Conservation (phyloP, 2,329 filamentous ascomycete species). For the Colletotrichum incanum region DNA sequence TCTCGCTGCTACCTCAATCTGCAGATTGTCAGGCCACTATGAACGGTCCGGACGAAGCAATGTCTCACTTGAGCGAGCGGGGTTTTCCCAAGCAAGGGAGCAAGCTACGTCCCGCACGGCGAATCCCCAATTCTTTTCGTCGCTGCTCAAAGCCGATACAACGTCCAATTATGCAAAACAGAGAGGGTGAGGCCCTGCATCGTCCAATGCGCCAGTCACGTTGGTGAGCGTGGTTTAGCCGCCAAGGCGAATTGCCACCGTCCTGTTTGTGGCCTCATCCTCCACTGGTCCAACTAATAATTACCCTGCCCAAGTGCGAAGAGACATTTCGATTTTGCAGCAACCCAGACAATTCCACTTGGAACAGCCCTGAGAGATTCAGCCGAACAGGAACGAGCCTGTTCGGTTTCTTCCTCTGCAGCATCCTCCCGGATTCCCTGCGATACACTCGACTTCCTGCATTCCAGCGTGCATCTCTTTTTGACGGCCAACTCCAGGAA, state of each 20-base stretch:
- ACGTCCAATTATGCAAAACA: not conserved
- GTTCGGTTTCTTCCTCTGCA: not conserved
- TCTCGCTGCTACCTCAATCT: conserved; percentile 33
- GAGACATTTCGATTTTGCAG: not conserved
- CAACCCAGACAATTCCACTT: not conserved
- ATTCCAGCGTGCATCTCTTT: not conserved
- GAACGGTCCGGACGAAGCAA: conserved; percentile 8
- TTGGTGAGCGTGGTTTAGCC: not conserved
- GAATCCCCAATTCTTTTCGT: conserved; percentile 6
- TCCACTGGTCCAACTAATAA: not conserved
- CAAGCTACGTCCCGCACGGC: conserved; percentile 3
- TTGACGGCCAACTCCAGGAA: not conserved
- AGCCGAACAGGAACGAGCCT: not conserved
- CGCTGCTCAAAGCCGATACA: not conserved
- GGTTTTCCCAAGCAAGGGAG: not conserved
- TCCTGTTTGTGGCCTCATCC: conserved; percentile 23
- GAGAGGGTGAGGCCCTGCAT: not conserved
- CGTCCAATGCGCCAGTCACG: not conserved
- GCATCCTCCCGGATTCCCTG: not conserved
- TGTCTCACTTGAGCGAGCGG: conserved; percentile 40
- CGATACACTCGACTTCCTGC: not conserved
- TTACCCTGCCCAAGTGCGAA: not conserved
- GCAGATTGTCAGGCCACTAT: conserved; percentile 42
- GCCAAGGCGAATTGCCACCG: conserved; percentile 10
- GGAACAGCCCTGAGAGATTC: not conserved